phyloP scores from a whole-genome alignment of 805 yeast genomes.

The Myxozyma kluyveri region DNA sequence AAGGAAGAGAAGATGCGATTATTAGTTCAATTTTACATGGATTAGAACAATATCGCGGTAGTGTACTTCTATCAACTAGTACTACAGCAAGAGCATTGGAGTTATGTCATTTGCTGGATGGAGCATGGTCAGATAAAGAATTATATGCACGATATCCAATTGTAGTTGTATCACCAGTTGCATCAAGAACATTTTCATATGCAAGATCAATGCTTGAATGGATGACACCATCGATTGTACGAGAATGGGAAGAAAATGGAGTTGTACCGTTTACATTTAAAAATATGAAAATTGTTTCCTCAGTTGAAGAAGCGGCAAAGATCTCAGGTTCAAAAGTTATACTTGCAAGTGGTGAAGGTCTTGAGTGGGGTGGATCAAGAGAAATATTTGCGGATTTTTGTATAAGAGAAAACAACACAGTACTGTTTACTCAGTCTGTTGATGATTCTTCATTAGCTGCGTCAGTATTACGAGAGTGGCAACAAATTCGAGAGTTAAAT shows the following conservation, averaged over 20 bases:
- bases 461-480: constrained; percentile 42
- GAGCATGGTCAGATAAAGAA: constrained; percentile 49
- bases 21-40: constrained; percentile 33
- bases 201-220: constrained; percentile 92
- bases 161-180: constrained; percentile 70
- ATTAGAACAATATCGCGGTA: constrained; percentile 52
- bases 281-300: constrained; percentile 57
- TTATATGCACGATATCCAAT: constrained; percentile 54
- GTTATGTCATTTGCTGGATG: constrained; percentile 68
- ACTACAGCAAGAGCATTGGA: constrained; percentile 80
- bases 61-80: constrained; percentile 79
- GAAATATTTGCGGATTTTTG: constrained; percentile 44
- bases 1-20: constrained; percentile 57
- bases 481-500: not conserved
- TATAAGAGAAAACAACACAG: constrained; percentile 58
- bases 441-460: constrained; percentile 49
- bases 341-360: constrained; percentile 67
- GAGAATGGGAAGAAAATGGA: constrained; percentile 75
- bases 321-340: constrained; percentile 55
- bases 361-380: constrained; percentile 59
- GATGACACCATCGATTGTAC: constrained; percentile 86
- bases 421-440: constrained; percentile 70
- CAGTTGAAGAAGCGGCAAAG: constrained; percentile 46
- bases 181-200: constrained; percentile 70
- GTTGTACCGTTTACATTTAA: constrained; percentile 76